Conservation (phyloP, 2,329 filamentous ascomycete species). For the Zasmidium citrigriseum region DNA sequence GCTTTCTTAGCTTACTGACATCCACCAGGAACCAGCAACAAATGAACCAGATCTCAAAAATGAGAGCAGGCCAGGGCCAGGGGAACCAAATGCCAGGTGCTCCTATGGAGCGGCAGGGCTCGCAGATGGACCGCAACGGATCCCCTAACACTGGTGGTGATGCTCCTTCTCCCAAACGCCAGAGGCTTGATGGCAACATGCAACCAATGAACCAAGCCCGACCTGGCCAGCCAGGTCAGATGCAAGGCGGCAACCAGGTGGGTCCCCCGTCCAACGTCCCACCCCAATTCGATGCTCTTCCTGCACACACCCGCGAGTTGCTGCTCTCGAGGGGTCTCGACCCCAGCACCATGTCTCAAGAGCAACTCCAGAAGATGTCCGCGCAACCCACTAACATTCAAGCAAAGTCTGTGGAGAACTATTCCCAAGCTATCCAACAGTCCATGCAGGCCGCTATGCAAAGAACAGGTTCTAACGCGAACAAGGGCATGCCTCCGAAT, state of each 20-base stretch:
- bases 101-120: conserved; percentile 88
- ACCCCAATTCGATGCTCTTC: conserved; percentile 23
- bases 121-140: conserved; percentile 78
- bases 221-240: conserved; percentile 32
- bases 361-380: conserved; percentile 70
- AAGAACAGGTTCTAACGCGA: conserved; percentile 61
- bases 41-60: conserved; percentile 51
- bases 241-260: conserved; percentile 35
- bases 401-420: conserved; percentile 83
- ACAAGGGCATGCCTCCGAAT: conserved; percentile 64
- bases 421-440: conserved; percentile 80
- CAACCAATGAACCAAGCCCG: conserved; percentile 63
- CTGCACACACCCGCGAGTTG: conserved; percentile 28
- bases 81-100: conserved; percentile 51
- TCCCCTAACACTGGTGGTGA: conserved; percentile 73
- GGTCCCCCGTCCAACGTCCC: conserved; percentile 29
- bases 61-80: conserved; percentile 55
- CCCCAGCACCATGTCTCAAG: conserved; percentile 68
- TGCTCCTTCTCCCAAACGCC: conserved; percentile 88
- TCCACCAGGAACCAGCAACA: conserved; percentile 31
- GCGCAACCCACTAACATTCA: conserved; percentile 61
- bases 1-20: not conserved
- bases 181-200: conserved; percentile 72
- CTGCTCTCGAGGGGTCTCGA: conserved; percentile 73
- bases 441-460: conserved; percentile 80